Evolutionary conservation across 352 stramenopile species (phyloP), one percentile per base, ranked within the genome.

Genomic region (Phytopythium chamaehyphon): DNA sequence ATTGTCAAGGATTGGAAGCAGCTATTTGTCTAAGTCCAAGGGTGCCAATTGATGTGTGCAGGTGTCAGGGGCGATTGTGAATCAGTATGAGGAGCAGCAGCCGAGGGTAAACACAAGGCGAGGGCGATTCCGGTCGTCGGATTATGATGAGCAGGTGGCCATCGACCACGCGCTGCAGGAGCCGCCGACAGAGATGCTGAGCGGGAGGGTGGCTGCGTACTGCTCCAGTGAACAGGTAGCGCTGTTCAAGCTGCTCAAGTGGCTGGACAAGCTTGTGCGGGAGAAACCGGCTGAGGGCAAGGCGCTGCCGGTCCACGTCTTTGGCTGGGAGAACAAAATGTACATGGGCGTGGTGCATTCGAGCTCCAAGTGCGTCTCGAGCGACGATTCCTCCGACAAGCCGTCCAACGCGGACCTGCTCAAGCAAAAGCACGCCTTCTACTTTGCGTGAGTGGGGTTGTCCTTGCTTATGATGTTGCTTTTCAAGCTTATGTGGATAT

Each of bases 241-340:
- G 14, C 56, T 93, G 10, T 89, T 90, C 47, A 88, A 88, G 50
- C 52, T 90, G 44, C 65, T 83, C 45, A 88, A 86, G 43, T 87
- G 74, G 73, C 73, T 85, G 38, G 72, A 88, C 10, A 68, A 59
- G 15, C 51, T 28, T 19, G 46, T 48, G 1, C 59, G 55, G 14
- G 64, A 71, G 6, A 44, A n/a, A 55, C 47, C 43, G n/a, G 24
- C 42, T 8, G n/a, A 47, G 15, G 33, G 26, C 35, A 39, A 65
- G 42, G 37, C 53, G 22, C 26, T 24, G 6, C 47, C 36, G 9
- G 10, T 46, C 36, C 22, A 43, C 16, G 47, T 54, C 37, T 23
- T 28, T 18, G 55, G 63, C 21, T 90, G 79, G 76, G 71, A 68
- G 23, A 75, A 73, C 66, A 78, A 73, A 19, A 87, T 90, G 70